Conservation (phyloP, 345 rosid species). For the Syzygium jambos region DNA sequence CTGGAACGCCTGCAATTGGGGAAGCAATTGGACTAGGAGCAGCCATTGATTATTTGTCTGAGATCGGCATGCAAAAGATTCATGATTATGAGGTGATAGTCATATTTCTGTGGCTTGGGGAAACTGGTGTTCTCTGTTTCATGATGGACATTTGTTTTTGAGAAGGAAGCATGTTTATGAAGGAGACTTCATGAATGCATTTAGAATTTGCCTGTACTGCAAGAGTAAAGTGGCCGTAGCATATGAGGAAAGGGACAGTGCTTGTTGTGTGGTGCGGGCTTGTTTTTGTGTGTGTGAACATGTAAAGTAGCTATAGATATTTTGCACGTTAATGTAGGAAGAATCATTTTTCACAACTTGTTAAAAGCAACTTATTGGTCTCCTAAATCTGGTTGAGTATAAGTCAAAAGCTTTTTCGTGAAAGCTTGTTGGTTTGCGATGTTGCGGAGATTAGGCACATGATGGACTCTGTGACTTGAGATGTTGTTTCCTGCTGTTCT, state of each 20-base stretch:
- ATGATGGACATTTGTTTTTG: not conserved
- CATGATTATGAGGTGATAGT: constrained; percentile 72
- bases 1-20: constrained; percentile 98
- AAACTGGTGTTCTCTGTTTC: not conserved
- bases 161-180: not conserved
- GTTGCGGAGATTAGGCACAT: not conserved
- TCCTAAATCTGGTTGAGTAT: not conserved
- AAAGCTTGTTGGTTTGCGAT: not conserved
- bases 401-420: not conserved
- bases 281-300: not conserved
- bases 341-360: not conserved
- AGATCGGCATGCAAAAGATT: constrained; percentile 75
- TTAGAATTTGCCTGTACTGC: not conserved
- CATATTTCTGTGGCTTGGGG: not conserved
- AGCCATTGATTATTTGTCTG: constrained; percentile 77
- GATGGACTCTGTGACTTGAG: not conserved
- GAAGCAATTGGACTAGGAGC: constrained; percentile 96
- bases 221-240: not conserved
- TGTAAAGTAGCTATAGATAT: not conserved
- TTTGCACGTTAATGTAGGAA: not conserved
- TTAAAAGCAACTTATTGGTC: not conserved
- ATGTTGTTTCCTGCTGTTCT: not conserved
- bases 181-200: not conserved
- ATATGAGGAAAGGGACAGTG: not conserved
- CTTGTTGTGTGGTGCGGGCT: not conserved